These are phyloP conservation scores for Darksidea phi DNA, from an alignment of 495 filamentous ascomycete species.

Conservation along the genomic window DNA sequence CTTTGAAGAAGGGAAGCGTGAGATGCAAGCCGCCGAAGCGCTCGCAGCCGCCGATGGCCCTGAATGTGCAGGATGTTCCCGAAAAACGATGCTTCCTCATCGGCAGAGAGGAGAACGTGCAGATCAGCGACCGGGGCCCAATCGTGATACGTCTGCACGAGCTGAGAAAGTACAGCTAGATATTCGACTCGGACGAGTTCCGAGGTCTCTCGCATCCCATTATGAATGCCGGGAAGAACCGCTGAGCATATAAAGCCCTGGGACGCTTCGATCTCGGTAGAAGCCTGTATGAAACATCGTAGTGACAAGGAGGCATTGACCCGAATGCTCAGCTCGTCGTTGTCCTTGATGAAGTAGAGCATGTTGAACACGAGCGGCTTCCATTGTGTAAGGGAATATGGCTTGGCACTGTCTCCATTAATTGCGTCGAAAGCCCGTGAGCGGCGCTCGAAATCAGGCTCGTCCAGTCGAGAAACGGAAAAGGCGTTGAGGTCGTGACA, in stretches of 20 bases:
- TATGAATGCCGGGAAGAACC: conserved; percentile 72
- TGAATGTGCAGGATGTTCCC: conserved; percentile 89
- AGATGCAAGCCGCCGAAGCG: conserved; percentile 69
- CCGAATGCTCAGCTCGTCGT: conserved; percentile 82
- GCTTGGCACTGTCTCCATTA: conserved; percentile 53
- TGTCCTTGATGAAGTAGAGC: conserved; percentile 80
- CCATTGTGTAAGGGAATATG: conserved; percentile 77
- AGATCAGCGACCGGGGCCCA: conserved; percentile 74
- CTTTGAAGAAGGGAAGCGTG: conserved; percentile 65
- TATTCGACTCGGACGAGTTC: conserved; percentile 84
- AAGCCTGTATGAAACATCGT: conserved; percentile 72
- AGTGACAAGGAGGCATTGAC: conserved; percentile 79
- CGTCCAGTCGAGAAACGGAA: conserved; percentile 63
- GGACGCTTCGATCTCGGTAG: conserved; percentile 45
- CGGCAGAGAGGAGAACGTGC: conserved; percentile 68
- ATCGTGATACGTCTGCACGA: conserved; percentile 67
- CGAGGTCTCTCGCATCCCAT: conserved; percentile 69
- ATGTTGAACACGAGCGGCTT: conserved; percentile 86
- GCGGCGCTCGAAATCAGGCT: conserved; percentile 82
- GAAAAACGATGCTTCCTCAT: conserved; percentile 92
- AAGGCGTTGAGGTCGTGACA: conserved; percentile 82
- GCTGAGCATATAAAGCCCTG: conserved; percentile 57
- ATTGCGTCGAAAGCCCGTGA: conserved; percentile 73
- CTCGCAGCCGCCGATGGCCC: conserved; percentile 79
- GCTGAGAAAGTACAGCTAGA: conserved; percentile 69